Base-by-base conservation (phyloP, 306 rosid species). In the Erythrophleum fordii region DNA sequence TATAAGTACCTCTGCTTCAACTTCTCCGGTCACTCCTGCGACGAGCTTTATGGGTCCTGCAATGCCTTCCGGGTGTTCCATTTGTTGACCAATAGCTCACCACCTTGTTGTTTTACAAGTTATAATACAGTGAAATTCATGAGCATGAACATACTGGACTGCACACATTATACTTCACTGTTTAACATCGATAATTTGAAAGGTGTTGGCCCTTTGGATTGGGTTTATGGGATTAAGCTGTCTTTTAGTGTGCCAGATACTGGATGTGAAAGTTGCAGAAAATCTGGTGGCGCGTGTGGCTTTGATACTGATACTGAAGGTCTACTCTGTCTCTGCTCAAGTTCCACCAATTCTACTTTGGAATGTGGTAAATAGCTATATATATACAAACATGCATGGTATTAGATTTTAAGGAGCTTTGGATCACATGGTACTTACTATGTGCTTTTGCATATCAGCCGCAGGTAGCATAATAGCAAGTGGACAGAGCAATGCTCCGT, bases 111-210 rank as follows among this genome's bases (percentile, higher is more conserved):
- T 66, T 95, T 92, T 68, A 91, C 98, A 0, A 86, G 87, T 14
- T 92, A 92, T 42, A 86, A 88, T 18, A 92, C 97, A 0, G 81
- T 95, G 80, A 92, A 80, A 83, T 87, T 85, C 62, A 95, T 92
- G 97, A 90, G 92, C 83, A 95, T 95, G 98, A 91, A 91, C 44
- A 87, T 92, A 7, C 72, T 95, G 92, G 98, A 95, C 76, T 95
- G 98, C 74, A 84, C 94, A 2, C 98, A 95, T 64, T 92, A 92
- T 46, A 92, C 98, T 0, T 86, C 92, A 14, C 91, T 95, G 87
- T 71, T 92, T 55, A 84, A 90, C 59, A 64, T 84, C 8, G 90
- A 87, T 37, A 75, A 72, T 22, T 26, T 95, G 80, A 84, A 73
- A 37, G 97, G 95, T 16, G 79, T 92, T 5, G 97, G 88, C 10